These are phyloP conservation scores for Penicillium pancosmium DNA, from an alignment of 495 filamentous ascomycete species.

Conservation along the genomic window DNA sequence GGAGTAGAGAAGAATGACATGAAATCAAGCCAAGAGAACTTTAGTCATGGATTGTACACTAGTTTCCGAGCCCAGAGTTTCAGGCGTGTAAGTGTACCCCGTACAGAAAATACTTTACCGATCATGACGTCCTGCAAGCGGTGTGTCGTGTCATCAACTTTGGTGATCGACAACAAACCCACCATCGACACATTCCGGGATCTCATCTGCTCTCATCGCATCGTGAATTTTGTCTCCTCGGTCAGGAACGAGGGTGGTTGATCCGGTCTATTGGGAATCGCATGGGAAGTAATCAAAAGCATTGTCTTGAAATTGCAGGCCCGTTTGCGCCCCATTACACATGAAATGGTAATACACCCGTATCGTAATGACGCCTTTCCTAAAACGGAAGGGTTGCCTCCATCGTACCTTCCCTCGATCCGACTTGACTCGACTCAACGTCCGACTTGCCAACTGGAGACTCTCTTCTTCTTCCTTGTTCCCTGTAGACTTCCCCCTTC, in stretches of 20 bases:
- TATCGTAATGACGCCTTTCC: constrained; percentile 29
- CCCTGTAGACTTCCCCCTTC: neutral
- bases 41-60: constrained; percentile 17
- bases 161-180: constrained; percentile 9
- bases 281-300: neutral
- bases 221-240: neutral
- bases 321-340: constrained; percentile 9
- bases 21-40: constrained; percentile 8
- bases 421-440: no score
- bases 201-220: neutral
- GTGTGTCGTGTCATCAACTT: constrained; percentile 21
- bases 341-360: no score
- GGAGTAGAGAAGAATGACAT: no score
- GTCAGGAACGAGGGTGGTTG: neutral
- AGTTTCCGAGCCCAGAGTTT: neutral
- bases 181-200: constrained; percentile 4
- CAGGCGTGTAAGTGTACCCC: no score
- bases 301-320: neutral
- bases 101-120: constrained; percentile 4
- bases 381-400: constrained; percentile 27
- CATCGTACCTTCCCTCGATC: constrained; percentile 17
- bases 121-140: constrained; percentile 30
- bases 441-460: constrained; percentile 6
- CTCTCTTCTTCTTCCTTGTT: no score
- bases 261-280: neutral